Evolutionary conservation across 116 monocot species (phyloP), one percentile per base, ranked within the genome.

Genomic region (Posidonia oceanica): DNA sequence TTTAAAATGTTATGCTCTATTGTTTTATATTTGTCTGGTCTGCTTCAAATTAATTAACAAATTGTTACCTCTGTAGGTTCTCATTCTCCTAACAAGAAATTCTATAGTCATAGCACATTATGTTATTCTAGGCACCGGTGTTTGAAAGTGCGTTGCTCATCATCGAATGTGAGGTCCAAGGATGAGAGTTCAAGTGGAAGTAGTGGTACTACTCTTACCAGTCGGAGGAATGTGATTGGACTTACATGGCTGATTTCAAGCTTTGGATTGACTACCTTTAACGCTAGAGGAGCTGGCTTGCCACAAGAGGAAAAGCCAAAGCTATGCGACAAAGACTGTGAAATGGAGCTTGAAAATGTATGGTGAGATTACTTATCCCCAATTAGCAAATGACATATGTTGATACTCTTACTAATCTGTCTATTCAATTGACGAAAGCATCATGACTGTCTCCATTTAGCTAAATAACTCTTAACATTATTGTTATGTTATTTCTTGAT

Each of bases 261-360:
- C 40, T 75, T 81, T 21, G 79, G 69, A 14, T 68, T 84, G 41
- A 44, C 52, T 0, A 42, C 39, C 2, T n/a, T 59, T 15, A 18
- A 75, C 56, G 79, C 83, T 17, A 69, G 68, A 23, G 88, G 81
- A 70, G 91, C 78, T 36, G 91, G 88, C 55, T 78, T 94, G 72
- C 91, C 96, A 66, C 83, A 81, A 15, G 95, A 91, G 78, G 81
- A 96, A 52, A 96, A 91, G 69, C 91, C 88, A 17, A 88, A 70
- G 38, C 58, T 96, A 6, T 96, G 95, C 57, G 79, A 88, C 71
- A 86, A 78, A 36, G 80, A 79, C 17, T 96, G 95, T 58, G 88
- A 86, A 76, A 86, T 81, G 70, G 91, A 91, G 82, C 89, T 96
- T 83, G 89, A 96, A 88, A 96, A 91, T 89, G 96, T 95, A 86